phyloP scores from a whole-genome alignment of 495 filamentous ascomycete species.

The Penicillium paxilli region DNA sequence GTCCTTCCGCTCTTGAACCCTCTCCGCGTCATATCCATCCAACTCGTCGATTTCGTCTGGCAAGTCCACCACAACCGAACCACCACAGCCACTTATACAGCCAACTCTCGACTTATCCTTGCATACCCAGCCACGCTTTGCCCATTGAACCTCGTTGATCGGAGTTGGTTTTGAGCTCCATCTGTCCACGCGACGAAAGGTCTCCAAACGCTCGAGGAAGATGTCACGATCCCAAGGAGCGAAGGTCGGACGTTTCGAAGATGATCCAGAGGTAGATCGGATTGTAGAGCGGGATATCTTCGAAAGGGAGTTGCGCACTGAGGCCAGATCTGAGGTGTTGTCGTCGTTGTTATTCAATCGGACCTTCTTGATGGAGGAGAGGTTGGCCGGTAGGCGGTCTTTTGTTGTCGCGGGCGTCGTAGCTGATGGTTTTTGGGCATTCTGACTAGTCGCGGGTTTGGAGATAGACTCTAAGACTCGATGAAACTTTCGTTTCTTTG shows the following conservation, averaged over 20 bases:
- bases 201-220: conserved; percentile 79
- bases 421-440: conserved; percentile 25
- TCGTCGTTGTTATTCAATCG: conserved; percentile 30
- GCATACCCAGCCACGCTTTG: conserved; percentile 90
- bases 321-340: conserved; percentile 13
- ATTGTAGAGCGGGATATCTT: conserved; percentile 24
- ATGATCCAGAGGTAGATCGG: conserved; percentile 23
- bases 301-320: conserved; percentile 27
- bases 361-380: conserved; percentile 42
- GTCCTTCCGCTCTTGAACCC: conserved; percentile 65
- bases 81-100: conserved; percentile 77
- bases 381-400: conserved; percentile 29
- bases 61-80: conserved; percentile 77
- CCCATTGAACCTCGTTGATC: conserved; percentile 93
- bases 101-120: conserved; percentile 76
- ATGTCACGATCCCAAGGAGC: conserved; percentile 80
- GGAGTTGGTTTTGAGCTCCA: conserved; percentile 76
- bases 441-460: conserved; percentile 25
- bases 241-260: conserved; percentile 57
- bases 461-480: conserved; percentile 57
- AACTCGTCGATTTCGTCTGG: conserved; percentile 58
- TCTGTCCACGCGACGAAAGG: conserved; percentile 84
- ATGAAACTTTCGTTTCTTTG: conserved; percentile 58
- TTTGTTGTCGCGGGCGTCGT: conserved; percentile 22
- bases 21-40: conserved; percentile 50